phyloP scores from a whole-genome alignment of 139 green algal genomes.

The Tetradesmus lagerheimii region DNA sequence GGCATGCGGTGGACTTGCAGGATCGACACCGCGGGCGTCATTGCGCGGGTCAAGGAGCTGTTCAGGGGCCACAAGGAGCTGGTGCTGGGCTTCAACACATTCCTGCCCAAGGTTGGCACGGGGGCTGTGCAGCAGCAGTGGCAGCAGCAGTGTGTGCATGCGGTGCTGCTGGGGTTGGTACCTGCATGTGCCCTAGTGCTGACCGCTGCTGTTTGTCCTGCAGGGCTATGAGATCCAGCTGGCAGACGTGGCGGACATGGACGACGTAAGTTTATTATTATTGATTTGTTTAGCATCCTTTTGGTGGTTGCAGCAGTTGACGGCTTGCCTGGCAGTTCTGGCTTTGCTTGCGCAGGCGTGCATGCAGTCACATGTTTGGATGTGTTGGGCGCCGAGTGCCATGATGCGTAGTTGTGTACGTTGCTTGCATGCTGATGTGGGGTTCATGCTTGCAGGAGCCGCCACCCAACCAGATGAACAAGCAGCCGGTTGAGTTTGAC shows the following conservation, averaged over 20 bases:
- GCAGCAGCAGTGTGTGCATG: not conserved
- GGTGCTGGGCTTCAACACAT: constrained; percentile 99
- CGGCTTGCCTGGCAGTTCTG: not conserved
- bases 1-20: constrained; percentile 62
- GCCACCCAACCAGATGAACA: constrained; percentile 15
- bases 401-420: not conserved
- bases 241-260: constrained; percentile 62
- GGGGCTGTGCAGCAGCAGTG: not conserved
- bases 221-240: constrained; percentile 88
- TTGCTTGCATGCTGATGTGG: not conserved
- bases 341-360: not conserved
- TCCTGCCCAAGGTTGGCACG: constrained; percentile 89
- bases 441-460: constrained; percentile 28
- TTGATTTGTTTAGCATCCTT: not conserved
- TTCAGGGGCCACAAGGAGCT: constrained; percentile 96
- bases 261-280: constrained; percentile 20
- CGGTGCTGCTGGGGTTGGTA: constrained; percentile 19
- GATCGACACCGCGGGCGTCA: constrained; percentile 97
- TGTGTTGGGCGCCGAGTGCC: not conserved
- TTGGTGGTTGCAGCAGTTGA: not conserved
- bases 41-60: constrained; percentile 94
- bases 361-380: not conserved
- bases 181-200: not conserved
- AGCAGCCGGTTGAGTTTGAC: constrained; percentile 97
- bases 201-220: constrained; percentile 6